Evolutionary conservation across 441 rosid genomes (phyloP).

Genomic region (Populus hybrid): DNA sequence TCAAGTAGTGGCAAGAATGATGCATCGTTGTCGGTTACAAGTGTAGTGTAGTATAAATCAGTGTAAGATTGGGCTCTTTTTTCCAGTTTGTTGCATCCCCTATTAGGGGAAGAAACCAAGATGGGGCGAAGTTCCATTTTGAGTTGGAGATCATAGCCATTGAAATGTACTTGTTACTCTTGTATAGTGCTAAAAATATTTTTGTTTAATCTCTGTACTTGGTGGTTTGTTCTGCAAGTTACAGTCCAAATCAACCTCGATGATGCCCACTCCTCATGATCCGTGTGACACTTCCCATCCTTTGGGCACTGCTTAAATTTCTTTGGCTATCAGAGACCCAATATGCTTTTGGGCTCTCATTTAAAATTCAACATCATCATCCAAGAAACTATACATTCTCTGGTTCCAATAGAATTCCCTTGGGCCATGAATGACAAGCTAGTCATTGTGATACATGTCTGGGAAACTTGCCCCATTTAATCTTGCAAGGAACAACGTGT

Average conservation of each 20-base stretch:
- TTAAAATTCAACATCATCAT: background rate
- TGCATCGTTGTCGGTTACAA: background rate
- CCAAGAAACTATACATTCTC: slow-evolving; percentile 1
- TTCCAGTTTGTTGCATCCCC: background rate
- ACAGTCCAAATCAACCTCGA: no score
- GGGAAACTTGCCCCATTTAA: slow-evolving; percentile 16
- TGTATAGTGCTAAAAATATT: background rate
- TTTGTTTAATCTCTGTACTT: background rate
- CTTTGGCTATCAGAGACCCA: no score
- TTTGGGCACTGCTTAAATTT: no score
- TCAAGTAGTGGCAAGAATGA: slow-evolving; percentile 3
- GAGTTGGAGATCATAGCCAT: slow-evolving; percentile 17
- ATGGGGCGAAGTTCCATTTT: slow-evolving; percentile 44
- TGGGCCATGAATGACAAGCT: slow-evolving; percentile 40
- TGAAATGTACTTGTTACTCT: background rate
- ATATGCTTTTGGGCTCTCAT: no score
- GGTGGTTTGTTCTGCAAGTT: no score
- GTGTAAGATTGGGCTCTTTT: slow-evolving; percentile 2
- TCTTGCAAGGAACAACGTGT: slow-evolving; percentile 1
- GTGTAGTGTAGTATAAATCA: slow-evolving; percentile 21
- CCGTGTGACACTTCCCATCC: no score
- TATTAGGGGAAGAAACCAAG: slow-evolving; percentile 23
- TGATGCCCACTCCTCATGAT: no score
- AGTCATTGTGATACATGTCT: slow-evolving; percentile 28
- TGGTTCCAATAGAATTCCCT: slow-evolving; percentile 14